Conservation (phyloP, 2,329 filamentous ascomycete genomes). For the Dactylellina parvicollis region DNA sequence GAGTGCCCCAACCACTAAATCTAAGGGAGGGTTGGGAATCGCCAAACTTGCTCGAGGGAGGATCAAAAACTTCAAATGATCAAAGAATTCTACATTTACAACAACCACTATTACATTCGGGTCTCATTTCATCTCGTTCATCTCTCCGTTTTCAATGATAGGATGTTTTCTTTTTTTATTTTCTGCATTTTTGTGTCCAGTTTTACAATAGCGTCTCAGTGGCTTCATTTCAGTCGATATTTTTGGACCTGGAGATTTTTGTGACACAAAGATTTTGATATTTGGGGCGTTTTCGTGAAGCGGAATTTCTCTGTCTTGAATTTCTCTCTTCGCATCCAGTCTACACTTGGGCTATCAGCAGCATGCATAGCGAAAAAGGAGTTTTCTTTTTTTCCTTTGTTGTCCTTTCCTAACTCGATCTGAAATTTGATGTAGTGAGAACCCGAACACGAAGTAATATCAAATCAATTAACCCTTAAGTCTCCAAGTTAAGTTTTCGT, state of each 20-base stretch:
- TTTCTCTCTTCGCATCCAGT: background rate
- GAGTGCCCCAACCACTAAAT: constrained; percentile 28
- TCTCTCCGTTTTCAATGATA: background rate
- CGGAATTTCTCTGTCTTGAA: background rate
- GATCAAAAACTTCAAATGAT: constrained; percentile 38
- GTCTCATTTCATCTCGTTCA: no score
- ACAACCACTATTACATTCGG: no score
- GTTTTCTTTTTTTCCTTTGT: constrained; percentile 27
- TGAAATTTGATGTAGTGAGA: no score
- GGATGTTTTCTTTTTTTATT: background rate
- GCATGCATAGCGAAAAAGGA: constrained; percentile 51
- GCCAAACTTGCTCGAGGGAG: constrained; percentile 38
- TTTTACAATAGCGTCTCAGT: background rate
- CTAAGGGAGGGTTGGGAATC: constrained; percentile 43
- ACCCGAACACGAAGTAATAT: no score
- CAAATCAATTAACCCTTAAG: no score
- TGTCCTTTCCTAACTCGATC: background rate
- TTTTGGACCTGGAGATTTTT: background rate
- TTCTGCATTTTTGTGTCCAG: background rate
- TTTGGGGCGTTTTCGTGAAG: background rate
- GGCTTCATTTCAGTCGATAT: no score
- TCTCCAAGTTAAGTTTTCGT: no score
- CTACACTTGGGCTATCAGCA: background rate
- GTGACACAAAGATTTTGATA: background rate
- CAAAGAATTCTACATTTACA: background rate